Percentiles rank a stretch among this genome's conserved stretches.
phyloP scores from a whole-genome alignment of 2,329 filamentous ascomycete genomes.

The Zasmidium angulare region DNA sequence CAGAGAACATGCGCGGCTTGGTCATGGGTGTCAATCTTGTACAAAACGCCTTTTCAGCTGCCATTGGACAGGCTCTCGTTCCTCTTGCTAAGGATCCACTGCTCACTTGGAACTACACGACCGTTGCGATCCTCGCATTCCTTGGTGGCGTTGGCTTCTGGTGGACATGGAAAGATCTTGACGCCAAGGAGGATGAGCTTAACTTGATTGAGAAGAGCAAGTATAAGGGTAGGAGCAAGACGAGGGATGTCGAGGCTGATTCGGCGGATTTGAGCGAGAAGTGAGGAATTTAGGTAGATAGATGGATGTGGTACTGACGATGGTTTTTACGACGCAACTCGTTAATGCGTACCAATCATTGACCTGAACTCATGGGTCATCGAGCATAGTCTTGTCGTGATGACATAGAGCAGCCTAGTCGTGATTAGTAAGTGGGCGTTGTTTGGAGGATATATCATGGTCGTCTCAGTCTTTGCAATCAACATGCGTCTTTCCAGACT shows the following conservation, averaged over 20 bases:
- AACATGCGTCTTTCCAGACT: too few relatives aligned
- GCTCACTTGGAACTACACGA: conserved; percentile 67
- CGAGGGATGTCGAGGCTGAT: not conserved
- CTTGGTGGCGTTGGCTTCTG: conserved; percentile 66
- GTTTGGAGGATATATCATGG: too few relatives aligned
- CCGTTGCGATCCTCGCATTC: conserved; percentile 62
- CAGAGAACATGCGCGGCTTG: conserved; percentile 48
- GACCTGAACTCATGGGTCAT: too few relatives aligned
- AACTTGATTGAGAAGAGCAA: conserved; percentile 56
- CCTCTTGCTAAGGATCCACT: conserved; percentile 63
- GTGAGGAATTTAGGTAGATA: not conserved
- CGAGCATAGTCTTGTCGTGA: too few relatives aligned
- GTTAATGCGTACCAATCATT: too few relatives aligned
- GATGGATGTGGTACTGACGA: not conserved
- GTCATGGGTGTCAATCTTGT: conserved; percentile 56
- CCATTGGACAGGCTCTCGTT: conserved; percentile 62
- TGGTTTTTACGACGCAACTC: too few relatives aligned
- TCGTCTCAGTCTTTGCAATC: too few relatives aligned
- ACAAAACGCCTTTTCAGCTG: conserved; percentile 58
- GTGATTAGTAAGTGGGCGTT: too few relatives aligned
- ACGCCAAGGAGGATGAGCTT: conserved; percentile 66
- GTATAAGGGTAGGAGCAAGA: conserved; percentile 22
- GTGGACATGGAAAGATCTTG: conserved; percentile 65
- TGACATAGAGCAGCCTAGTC: too few relatives aligned
- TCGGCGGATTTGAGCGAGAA: not conserved